Conservation (phyloP, 192 early-diverging fungal species). For the Endogone sp. region DNA sequence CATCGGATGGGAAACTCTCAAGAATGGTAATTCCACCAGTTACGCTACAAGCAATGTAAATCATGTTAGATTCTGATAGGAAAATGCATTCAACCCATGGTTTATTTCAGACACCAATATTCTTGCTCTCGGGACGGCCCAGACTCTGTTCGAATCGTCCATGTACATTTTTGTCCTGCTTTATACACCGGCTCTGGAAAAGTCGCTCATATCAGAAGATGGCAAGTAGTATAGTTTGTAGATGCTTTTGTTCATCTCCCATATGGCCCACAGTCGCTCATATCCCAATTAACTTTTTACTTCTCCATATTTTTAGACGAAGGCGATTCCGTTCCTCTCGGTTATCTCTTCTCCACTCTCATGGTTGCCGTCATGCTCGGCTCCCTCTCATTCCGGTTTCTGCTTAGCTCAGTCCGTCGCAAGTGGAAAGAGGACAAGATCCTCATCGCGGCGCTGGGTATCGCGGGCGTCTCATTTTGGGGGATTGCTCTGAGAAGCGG, state of each 20-base stretch:
- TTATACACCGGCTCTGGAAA: conserved; percentile 54
- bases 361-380: conserved; percentile 55
- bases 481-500: conserved; percentile 20
- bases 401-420: conserved; percentile 12
- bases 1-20: neutral
- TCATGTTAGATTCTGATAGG: too few relatives aligned
- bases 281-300: conserved; percentile 1
- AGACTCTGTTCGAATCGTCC: conserved; percentile 58
- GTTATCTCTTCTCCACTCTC: conserved; percentile 48
- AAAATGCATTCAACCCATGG: too few relatives aligned
- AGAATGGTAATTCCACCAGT: too few relatives aligned
- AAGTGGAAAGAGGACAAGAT: conserved; percentile 17
- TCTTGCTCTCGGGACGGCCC: conserved; percentile 47
- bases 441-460: conserved; percentile 31
- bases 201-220: neutral
- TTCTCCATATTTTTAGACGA: conserved; percentile 19
- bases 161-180: conserved; percentile 65
- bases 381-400: conserved; percentile 38
- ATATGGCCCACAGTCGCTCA: too few relatives aligned
- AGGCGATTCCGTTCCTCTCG: conserved; percentile 31
- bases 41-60: too few relatives aligned
- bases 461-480: conserved; percentile 36
- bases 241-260: too few relatives aligned
- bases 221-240: conserved; percentile 9
- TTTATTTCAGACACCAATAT: conserved; percentile 47